phyloP scores from a whole-genome alignment of 495 filamentous ascomycete genomes.

The Xylaria palmicola region DNA sequence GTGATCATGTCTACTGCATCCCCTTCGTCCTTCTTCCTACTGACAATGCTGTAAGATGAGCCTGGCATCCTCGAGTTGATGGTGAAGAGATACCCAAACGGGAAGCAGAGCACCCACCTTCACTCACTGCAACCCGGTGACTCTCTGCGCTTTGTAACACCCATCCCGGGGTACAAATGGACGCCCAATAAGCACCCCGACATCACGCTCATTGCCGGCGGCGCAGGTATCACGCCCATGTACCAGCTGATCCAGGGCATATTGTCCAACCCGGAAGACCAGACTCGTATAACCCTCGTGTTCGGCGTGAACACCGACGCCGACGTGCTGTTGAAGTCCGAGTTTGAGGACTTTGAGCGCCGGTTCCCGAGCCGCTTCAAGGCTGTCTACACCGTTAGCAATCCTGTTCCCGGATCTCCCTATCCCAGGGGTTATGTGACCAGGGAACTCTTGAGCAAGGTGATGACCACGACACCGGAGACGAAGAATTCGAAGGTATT shows the following conservation, averaged over 20 bases:
- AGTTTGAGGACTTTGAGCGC: constrained; percentile 53
- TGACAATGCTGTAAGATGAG: constrained; percentile 38
- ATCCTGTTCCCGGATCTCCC: constrained; percentile 39
- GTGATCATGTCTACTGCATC: neutral
- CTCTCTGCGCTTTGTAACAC: constrained; percentile 50
- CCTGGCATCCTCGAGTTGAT: constrained; percentile 57
- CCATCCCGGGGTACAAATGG: constrained; percentile 55
- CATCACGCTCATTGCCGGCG: constrained; percentile 60
- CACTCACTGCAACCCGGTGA: constrained; percentile 63
- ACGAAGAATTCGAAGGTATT: constrained; percentile 57
- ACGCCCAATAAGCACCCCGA: constrained; percentile 54
- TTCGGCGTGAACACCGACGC: constrained; percentile 65
- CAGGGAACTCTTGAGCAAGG: constrained; percentile 53
- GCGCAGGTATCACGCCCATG: constrained; percentile 64
- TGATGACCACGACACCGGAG: constrained; percentile 34
- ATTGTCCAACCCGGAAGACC: constrained; percentile 59
- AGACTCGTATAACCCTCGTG: constrained; percentile 61
- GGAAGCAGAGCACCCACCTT: constrained; percentile 59
- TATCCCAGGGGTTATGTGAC: constrained; percentile 57
- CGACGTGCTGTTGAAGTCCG: constrained; percentile 57
- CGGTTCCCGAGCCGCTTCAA: constrained; percentile 58
- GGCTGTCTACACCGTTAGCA: constrained; percentile 58
- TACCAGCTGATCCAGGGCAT: constrained; percentile 62
- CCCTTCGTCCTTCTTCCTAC: neutral
- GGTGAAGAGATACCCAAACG: constrained; percentile 64